These are phyloP conservation scores for Carex littledalei DNA, from an alignment of 176 grass and related monocot species.

Conservation along the genomic window DNA sequence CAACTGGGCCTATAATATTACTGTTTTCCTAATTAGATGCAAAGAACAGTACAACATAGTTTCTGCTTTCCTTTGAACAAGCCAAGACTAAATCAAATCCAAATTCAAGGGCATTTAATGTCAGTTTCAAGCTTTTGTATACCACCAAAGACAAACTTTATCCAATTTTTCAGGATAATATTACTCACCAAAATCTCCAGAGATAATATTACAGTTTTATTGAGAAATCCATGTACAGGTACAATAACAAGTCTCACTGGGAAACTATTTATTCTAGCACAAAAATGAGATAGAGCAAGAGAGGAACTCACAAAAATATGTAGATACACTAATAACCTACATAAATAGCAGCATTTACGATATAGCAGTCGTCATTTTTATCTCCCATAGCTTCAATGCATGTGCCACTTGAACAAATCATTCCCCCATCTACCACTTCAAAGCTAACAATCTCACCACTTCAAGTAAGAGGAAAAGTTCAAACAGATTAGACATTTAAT, in stretches of 20 bases:
- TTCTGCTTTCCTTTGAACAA: neutral
- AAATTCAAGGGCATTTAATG: neutral
- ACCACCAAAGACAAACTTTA: neutral
- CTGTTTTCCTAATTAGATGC: neutral
- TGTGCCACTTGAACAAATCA: conserved; percentile 83
- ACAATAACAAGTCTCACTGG: neutral
- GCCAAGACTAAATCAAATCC: neutral
- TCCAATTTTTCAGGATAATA: neutral
- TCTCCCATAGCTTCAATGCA: conserved; percentile 96
- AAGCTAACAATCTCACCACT: conserved; percentile 74
- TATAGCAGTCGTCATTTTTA: conserved; percentile 92
- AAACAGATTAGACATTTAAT: neutral
- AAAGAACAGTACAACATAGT: neutral
- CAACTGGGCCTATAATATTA: neutral
- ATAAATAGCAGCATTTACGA: conserved; percentile 64
- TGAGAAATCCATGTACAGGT: neutral
- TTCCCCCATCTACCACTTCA: conserved; percentile 77
- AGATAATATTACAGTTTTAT: neutral
- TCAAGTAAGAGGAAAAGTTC: conserved; percentile 8
- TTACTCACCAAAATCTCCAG: neutral
- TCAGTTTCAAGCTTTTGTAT: neutral
- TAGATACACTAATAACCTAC: conserved; percentile 2
- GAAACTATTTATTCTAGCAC: neutral
- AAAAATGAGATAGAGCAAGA: neutral
- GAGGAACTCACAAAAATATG: neutral